Conservation (phyloP, 768 basidiomycete genomes). For the Pluteus cervinus region DNA sequence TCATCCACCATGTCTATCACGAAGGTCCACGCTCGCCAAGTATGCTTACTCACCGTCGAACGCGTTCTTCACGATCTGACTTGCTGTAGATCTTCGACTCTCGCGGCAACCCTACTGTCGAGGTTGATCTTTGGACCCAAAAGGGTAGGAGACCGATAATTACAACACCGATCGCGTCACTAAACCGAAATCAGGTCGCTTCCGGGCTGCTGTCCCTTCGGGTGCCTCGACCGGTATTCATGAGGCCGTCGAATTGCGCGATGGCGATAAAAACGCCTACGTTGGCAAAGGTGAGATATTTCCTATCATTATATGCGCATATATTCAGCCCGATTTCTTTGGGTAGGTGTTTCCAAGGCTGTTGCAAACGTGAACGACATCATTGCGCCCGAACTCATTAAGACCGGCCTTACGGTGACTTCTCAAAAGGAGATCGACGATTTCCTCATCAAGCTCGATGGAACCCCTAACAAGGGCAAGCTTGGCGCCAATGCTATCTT, state of each 20-base stretch:
- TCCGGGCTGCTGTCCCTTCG: slow-evolving; percentile 93
- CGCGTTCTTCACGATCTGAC: background rate
- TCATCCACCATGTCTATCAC: slow-evolving; percentile 76
- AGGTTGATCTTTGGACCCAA: slow-evolving; percentile 82
- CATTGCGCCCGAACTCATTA: slow-evolving; percentile 86
- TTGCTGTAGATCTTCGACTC: slow-evolving; percentile 91
- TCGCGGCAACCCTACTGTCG: slow-evolving; percentile 96
- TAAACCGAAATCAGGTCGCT: slow-evolving; percentile 56
- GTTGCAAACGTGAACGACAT: slow-evolving; percentile 89
- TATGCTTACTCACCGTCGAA: slow-evolving; percentile 23
- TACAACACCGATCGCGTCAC: slow-evolving; percentile 2
- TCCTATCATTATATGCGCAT: slow-evolving; percentile 3
- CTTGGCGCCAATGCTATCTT: slow-evolving; percentile 99
- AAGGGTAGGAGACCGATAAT: slow-evolving; percentile 52
- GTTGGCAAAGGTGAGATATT: slow-evolving; percentile 82
- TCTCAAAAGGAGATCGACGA: slow-evolving; percentile 95
- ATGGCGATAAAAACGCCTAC: slow-evolving; percentile 88
- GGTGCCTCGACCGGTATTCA: slow-evolving; percentile 98
- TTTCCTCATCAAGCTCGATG: slow-evolving; percentile 97
- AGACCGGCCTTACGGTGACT: slow-evolving; percentile 77
- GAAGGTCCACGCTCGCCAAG: slow-evolving; percentile 91
- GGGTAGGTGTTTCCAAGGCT: slow-evolving; percentile 84
- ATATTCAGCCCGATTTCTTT: slow-evolving; percentile 1
- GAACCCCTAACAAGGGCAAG: slow-evolving; percentile 97
- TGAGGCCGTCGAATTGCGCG: slow-evolving; percentile 98